A percentile compares a stretch with the other conserved stretches of the same genome.
phyloP scores from a whole-genome alignment of 2,329 filamentous ascomycete genomes.

The Penicillium sp. region DNA sequence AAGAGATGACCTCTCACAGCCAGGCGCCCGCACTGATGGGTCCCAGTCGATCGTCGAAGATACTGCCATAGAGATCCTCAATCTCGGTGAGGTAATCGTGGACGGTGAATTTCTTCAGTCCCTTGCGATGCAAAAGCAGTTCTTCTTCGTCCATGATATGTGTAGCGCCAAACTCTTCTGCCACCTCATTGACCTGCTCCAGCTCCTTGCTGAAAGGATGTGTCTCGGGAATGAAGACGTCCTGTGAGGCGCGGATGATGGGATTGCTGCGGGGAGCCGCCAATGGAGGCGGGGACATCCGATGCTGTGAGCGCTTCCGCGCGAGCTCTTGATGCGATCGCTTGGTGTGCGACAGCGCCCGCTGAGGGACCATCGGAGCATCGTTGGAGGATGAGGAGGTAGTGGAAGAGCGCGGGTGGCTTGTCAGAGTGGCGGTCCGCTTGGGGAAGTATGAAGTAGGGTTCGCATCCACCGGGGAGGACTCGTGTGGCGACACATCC shows the following conservation, averaged over 20 bases:
- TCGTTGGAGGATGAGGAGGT: slow-evolving; percentile 49
- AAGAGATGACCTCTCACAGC: slow-evolving; percentile 35
- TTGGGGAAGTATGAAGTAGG: slow-evolving; percentile 65
- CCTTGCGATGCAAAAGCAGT: slow-evolving; percentile 66
- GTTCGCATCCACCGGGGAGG: slow-evolving; percentile 53
- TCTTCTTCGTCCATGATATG: slow-evolving; percentile 72
- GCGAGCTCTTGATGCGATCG: slow-evolving; percentile 76
- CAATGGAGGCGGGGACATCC: slow-evolving; percentile 46
- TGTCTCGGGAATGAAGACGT: slow-evolving; percentile 39
- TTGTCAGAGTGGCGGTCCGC: slow-evolving; percentile 65
- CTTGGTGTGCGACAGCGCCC: slow-evolving; percentile 87
- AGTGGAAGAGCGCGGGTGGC: slow-evolving; percentile 53
- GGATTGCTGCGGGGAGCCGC: slow-evolving; percentile 39
- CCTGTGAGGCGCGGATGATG: slow-evolving; percentile 34
- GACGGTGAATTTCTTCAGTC: slow-evolving; percentile 72
- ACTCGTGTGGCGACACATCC: slow-evolving; percentile 45
- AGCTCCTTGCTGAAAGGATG: slow-evolving; percentile 89
- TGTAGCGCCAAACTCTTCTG: slow-evolving; percentile 77
- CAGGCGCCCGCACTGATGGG: slow-evolving; percentile 39
- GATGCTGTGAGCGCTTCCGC: slow-evolving; percentile 65
- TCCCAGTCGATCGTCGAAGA: slow-evolving; percentile 55
- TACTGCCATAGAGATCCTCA: slow-evolving; percentile 64
- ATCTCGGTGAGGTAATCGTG: slow-evolving; percentile 86
- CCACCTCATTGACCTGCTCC: slow-evolving; percentile 88
- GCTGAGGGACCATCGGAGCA: slow-evolving; percentile 71